Percentiles rank a stretch among this genome's conserved stretches.
These are phyloP conservation scores for Monascus ruber DNA, from an alignment of 2,329 filamentous ascomycete genomes.

Conservation along the genomic window DNA sequence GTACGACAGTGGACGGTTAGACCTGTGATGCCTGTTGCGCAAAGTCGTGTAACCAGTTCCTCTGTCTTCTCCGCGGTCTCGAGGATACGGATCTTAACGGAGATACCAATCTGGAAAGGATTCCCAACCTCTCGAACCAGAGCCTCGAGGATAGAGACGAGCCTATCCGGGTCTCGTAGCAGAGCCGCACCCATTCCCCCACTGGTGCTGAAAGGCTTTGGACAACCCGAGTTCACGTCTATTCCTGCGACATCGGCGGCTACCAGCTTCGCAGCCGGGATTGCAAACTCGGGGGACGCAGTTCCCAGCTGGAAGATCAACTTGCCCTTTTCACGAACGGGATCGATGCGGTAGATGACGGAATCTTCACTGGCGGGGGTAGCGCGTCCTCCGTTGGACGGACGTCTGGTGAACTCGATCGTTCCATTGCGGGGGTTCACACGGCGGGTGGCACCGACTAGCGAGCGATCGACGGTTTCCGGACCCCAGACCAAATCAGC, in stretches of 20 bases:
- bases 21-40: conserved; percentile 79
- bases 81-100: conserved; percentile 88
- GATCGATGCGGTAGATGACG: conserved; percentile 75
- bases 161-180: conserved; percentile 68
- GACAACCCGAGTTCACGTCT: conserved; percentile 96
- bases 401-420: conserved; percentile 70
- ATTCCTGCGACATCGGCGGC: conserved; percentile 84
- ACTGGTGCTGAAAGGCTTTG: conserved; percentile 87
- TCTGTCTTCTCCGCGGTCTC: conserved; percentile 66
- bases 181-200: conserved; percentile 95
- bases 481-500: conserved; percentile 97
- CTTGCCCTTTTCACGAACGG: conserved; percentile 58
- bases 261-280: conserved; percentile 72
- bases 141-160: conserved; percentile 71
- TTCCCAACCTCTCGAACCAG: conserved; percentile 68
- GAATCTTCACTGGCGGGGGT: conserved; percentile 41
- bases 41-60: conserved; percentile 63
- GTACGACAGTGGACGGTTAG: conserved; percentile 93
- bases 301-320: conserved; percentile 92
- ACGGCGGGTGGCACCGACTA: conserved; percentile 74
- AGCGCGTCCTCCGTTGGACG: conserved; percentile 52
- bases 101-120: conserved; percentile 80
- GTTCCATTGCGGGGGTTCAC: conserved; percentile 66
- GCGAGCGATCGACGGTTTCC: conserved; percentile 82
- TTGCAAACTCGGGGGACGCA: conserved; percentile 67